A percentile compares a stretch with the other conserved stretches of the same genome.
These are phyloP conservation scores for Euphorbia peplus DNA, from an alignment of 345 rosid species.

Conservation along the genomic window DNA sequence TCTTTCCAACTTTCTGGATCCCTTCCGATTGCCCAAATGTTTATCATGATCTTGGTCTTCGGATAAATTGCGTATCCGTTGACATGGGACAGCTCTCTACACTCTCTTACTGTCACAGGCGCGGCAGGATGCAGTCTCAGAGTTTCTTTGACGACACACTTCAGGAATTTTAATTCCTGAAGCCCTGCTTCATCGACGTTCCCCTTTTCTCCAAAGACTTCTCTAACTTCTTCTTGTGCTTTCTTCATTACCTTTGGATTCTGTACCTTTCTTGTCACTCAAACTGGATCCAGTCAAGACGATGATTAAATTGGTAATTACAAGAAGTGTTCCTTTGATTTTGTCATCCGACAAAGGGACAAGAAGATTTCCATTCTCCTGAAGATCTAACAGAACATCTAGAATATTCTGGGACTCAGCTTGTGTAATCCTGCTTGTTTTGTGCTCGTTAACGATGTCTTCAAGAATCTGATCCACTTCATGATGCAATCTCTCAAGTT, in stretches of 20 bases:
- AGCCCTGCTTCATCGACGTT: background rate
- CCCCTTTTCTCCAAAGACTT: background rate
- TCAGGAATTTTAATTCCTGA: background rate
- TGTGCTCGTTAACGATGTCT: background rate
- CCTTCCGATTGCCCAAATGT: background rate
- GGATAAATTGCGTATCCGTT: background rate
- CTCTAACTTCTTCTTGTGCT: background rate
- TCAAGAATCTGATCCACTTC: slow-evolving; percentile 6
- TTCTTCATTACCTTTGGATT: background rate
- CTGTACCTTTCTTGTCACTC: background rate
- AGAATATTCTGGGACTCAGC: background rate
- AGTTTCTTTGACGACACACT: background rate
- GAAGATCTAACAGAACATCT: background rate
- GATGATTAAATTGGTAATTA: too few relatives aligned
- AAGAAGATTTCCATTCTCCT: background rate
- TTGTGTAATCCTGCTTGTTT: background rate
- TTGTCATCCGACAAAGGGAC: background rate
- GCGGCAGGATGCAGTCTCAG: background rate
- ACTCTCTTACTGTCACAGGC: background rate
- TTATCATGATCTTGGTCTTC: background rate
- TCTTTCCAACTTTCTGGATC: background rate
- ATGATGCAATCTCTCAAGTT: background rate
- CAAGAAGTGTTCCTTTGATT: background rate
- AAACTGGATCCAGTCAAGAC: too few relatives aligned
- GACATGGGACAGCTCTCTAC: background rate